A percentile compares a stretch with the other conserved stretches of the same genome.
phyloP scores from a whole-genome alignment of 2,329 filamentous ascomycete species.

The Didymella glomerata region DNA sequence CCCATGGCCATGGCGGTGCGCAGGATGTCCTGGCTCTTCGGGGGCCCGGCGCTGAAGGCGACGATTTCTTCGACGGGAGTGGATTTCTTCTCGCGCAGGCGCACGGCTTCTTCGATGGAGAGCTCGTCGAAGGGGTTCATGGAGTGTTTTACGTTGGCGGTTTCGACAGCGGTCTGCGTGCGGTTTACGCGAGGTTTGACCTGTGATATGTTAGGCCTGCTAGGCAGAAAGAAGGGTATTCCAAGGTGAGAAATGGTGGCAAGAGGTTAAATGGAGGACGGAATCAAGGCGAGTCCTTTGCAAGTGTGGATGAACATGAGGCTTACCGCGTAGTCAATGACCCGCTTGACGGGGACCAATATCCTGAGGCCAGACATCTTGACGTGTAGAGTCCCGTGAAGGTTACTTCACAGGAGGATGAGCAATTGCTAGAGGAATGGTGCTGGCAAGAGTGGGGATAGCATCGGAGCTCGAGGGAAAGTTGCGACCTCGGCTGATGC shows the following conservation, averaged over 20 bases:
- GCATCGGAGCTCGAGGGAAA: constrained; percentile 26
- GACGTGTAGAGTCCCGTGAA: constrained; percentile 6
- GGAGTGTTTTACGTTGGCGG: constrained; percentile 90
- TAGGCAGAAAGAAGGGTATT: not conserved
- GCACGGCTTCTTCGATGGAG: constrained; percentile 94
- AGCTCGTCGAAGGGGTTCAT: constrained; percentile 99
- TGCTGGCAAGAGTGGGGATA: constrained; percentile 30
- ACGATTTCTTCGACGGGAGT: constrained; percentile 83
- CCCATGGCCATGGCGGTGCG: constrained; percentile 99
- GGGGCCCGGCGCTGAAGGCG: constrained; percentile 83
- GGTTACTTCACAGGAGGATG: constrained; percentile 15
- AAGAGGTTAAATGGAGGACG: not conserved
- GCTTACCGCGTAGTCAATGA: constrained; percentile 66
- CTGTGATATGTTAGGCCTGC: constrained; percentile 47
- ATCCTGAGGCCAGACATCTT: constrained; percentile 61
- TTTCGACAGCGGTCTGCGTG: constrained; percentile 86
- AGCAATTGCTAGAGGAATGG: constrained; percentile 18
- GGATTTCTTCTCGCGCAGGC: constrained; percentile 82
- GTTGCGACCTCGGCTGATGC: not conserved
- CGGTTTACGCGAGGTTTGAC: constrained; percentile 76
- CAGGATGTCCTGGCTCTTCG: constrained; percentile 87
- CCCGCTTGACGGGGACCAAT: constrained; percentile 65
- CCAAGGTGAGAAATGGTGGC: not conserved
- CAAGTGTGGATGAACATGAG: not conserved
- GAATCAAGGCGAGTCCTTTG: not conserved